phyloP scores from a whole-genome alignment of 768 basidiomycete genomes.

The Phlebiopsis flavidoalba region DNA sequence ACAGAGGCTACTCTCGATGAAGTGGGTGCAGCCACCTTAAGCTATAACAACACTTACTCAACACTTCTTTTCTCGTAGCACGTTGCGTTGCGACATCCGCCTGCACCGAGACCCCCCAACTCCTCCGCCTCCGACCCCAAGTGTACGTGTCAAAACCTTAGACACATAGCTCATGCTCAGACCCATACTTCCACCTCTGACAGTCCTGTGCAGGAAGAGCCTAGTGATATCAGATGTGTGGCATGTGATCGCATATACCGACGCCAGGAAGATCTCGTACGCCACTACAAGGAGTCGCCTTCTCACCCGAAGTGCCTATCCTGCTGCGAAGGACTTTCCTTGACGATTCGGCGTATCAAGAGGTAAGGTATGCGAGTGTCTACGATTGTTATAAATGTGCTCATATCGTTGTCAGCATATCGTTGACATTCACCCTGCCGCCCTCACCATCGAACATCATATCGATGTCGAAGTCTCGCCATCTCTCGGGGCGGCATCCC shows the following conservation, averaged over 20 bases:
- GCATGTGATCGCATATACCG: slow-evolving; percentile 6
- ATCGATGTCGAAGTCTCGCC: not conserved
- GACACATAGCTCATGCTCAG: no score
- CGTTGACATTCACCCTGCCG: not conserved
- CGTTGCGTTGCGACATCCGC: slow-evolving; percentile 3
- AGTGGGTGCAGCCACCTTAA: slow-evolving; percentile 3
- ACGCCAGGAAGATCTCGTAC: not conserved
- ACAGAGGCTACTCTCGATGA: slow-evolving; percentile 12
- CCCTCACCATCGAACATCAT: not conserved
- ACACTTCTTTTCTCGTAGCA: not conserved
- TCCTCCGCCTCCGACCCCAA: slow-evolving; percentile 1
- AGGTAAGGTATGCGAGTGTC: not conserved
- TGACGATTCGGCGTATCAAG: not conserved
- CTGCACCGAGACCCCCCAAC: not conserved
- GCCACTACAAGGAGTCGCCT: slow-evolving; percentile 5
- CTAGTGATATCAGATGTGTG: not conserved
- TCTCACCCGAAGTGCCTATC: slow-evolving; percentile 8
- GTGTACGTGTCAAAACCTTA: not conserved
- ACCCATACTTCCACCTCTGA: not conserved
- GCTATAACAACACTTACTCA: not conserved
- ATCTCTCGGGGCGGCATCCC: not conserved
- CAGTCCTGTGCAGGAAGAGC: not conserved
- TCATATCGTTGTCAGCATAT: not conserved
- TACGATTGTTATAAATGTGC: not conserved
- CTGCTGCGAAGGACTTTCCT: slow-evolving; percentile 4